Base-by-base conservation (phyloP, 2,329 filamentous ascomycete genomes). In the Diaporthe nobilis region DNA sequence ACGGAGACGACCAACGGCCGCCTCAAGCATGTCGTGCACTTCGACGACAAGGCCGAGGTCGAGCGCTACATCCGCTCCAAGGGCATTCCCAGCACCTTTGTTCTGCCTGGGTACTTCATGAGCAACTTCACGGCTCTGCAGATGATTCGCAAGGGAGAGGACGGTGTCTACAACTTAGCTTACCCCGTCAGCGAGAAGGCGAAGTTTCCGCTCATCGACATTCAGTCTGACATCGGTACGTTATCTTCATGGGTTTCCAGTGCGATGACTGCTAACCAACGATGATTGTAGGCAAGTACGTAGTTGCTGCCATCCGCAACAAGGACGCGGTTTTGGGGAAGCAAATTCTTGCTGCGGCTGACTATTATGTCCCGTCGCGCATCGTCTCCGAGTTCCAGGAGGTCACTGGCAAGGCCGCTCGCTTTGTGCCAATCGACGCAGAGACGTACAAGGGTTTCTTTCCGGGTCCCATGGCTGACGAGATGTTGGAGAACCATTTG, bases 91-190 rank as follows among this genome's bases (percentile, higher is more conserved):
- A 85, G 85, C 63, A 85, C 88, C 0, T 90, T 88, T 80, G 86
- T 88, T 77, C 81, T 86, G 4, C 86, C 88, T 0, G 89, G 84
- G 0, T 85, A 83, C 53, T 91, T 89, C 77, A 90, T 90, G 88
- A 85, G 86, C 77, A 90, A 90, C 74, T 82, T 87, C 37, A 78
- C 82, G 31, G 76, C 51, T 2, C 28, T 76, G 31, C 76, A 81
- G 76, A 39, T 78, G 34, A 78, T 79, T 42, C 79, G 79, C 8
- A 79, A 81, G 73, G 77, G 72, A 42, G 81, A 81, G 6, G 80
- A 81, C n/a, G 82, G 80, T 61, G 78, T 80, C 15, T 79, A 82
- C 37, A 75, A 49, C 0, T 49, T 82, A 1, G 77, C 76, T 10
- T 72, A 78, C 80, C 58, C 82, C 76, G 44, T 79, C 79, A 68